Evolutionary conservation across 2,329 filamentous ascomycete species (phyloP).

Genomic region (Dactylonectria estremocensis): DNA sequence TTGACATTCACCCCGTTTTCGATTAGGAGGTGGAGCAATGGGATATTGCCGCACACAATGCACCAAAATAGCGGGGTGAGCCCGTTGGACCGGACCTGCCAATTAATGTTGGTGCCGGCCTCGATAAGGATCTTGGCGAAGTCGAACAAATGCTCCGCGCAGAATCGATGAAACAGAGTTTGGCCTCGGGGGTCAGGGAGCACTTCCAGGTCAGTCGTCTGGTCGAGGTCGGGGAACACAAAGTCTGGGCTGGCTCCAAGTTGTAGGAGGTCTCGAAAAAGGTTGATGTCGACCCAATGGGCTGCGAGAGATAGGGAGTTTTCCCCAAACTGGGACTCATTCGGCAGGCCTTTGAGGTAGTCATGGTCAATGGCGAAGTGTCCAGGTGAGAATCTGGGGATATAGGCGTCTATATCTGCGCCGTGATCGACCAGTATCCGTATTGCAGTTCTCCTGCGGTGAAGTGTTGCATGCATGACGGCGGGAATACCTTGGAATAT

Average conservation of each 20-base stretch:
- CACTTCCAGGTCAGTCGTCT: neutral
- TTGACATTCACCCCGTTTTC: neutral
- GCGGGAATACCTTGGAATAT: neutral
- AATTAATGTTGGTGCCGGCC: neutral
- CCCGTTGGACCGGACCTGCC: neutral
- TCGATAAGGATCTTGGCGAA: constrained; percentile 3
- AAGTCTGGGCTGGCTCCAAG: neutral
- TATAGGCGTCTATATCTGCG: neutral
- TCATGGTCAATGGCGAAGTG: neutral
- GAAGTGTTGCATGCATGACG: neutral
- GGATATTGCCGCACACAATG: neutral
- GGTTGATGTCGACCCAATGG: neutral
- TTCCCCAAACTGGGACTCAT: neutral
- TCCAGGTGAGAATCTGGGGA: neutral
- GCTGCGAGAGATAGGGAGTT: neutral
- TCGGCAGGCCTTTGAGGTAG: neutral
- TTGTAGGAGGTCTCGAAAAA: neutral
- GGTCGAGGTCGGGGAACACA: neutral
- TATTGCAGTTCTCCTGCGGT: neutral
- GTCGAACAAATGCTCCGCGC: neutral
- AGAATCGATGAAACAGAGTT: neutral
- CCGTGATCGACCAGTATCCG: neutral
- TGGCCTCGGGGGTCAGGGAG: neutral
- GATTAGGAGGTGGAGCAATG: neutral
- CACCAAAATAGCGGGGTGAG: neutral